These are phyloP conservation scores for thale cress (Arabidopsis thaliana) DNA, from an alignment of 345 rosid genomes.

Conservation along the genomic window TAIR10.1 NC_003076.8:24763001-24763500, in stretches of 20 bases:
- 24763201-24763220: constrained; percentile 8
- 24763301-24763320: constrained; percentile 94
- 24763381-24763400: constrained; percentile 31
- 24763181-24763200: background rate
- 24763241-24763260: constrained; percentile 14
- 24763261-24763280: constrained; percentile 75
- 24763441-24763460: constrained; percentile 97
- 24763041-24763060: constrained; percentile 81
- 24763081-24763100: constrained; percentile 66
- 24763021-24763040: constrained; percentile 74
- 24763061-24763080: constrained; percentile 99
- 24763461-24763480: constrained; percentile 95
- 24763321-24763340: constrained; percentile 14
- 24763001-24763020: constrained; percentile 90
- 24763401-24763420: constrained; percentile 98
- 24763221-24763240: constrained; percentile 15
- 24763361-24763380: constrained; percentile 10
- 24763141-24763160: constrained; percentile 92
- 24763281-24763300: constrained; percentile 65
- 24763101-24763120: constrained; percentile 61
- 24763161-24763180: constrained; percentile 88
- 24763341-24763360: background rate
- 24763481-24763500: constrained; percentile 99
- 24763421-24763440: constrained; percentile 92
- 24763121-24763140: constrained; percentile 90